These are phyloP conservation scores for Coriolopsis trogii DNA, from an alignment of 1,284 basidiomycete genomes.

Conservation along the genomic window DNA sequence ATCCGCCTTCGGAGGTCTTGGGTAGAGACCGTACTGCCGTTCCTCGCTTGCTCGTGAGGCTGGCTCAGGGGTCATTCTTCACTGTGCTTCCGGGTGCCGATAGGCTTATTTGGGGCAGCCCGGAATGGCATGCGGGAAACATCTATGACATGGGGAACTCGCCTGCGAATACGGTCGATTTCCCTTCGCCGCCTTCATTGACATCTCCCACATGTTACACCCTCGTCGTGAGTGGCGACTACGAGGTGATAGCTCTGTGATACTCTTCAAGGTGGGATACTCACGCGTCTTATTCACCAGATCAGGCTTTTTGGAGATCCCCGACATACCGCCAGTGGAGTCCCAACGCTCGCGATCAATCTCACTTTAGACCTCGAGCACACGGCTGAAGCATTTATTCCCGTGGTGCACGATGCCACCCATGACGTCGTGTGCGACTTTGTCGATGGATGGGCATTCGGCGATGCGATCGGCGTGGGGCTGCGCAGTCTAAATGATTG, in stretches of 20 bases:
- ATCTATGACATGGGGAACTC: constrained; percentile 64
- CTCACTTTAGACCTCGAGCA: constrained; percentile 47
- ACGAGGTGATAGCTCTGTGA: constrained; percentile 52
- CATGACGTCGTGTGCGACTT: constrained; percentile 66
- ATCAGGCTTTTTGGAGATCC: constrained; percentile 83
- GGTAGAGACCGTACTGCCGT: neutral
- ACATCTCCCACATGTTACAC: constrained; percentile 50
- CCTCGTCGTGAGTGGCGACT: constrained; percentile 66
- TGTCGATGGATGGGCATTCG: constrained; percentile 69
- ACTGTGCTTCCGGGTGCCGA: constrained; percentile 50
- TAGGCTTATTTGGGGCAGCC: constrained; percentile 30
- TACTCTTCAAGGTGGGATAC: neutral
- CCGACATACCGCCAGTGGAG: constrained; percentile 37
- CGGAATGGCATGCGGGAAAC: constrained; percentile 75
- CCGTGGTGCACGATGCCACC: constrained; percentile 44
- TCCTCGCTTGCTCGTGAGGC: constrained; percentile 47
- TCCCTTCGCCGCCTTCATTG: constrained; percentile 49
- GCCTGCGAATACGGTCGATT: constrained; percentile 48
- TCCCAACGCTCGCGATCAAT: constrained; percentile 55
- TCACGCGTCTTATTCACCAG: constrained; percentile 36
- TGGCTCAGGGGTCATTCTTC: constrained; percentile 68
- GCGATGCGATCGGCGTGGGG: constrained; percentile 64
- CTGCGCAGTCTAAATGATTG: constrained; percentile 54
- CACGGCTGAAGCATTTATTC: neutral
- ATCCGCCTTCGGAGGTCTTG: constrained; percentile 43